Conservation (phyloP, 805 yeast species). For the Candida rishiriensis region DNA sequence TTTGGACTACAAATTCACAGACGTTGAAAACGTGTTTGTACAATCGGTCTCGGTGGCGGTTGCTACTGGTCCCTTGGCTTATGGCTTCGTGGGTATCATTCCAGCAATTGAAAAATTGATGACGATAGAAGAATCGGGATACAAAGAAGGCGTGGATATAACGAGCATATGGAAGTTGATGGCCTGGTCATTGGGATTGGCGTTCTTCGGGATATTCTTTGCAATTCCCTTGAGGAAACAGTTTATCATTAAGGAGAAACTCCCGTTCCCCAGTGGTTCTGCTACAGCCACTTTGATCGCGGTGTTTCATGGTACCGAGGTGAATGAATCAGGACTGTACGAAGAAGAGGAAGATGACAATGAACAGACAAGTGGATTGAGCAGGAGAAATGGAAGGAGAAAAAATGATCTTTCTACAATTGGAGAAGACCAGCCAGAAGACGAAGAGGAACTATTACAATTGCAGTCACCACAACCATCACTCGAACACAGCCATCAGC, state of each 20-base stretch:
- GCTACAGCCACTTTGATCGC: conserved; percentile 93
- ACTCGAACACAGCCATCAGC: not conserved
- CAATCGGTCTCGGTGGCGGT: conserved; percentile 95
- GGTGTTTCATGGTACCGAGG: conserved; percentile 71
- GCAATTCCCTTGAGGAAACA: conserved; percentile 86
- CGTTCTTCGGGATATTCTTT: conserved; percentile 92
- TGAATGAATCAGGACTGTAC: conserved; percentile 21
- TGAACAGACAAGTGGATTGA: not conserved
- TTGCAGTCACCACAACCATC: not conserved
- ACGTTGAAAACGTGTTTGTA: conserved; percentile 90
- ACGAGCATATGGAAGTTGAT: conserved; percentile 47
- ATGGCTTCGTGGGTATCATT: conserved; percentile 90
- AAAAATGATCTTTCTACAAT: no score
- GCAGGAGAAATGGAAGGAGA: not conserved
- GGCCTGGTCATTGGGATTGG: conserved; percentile 82
- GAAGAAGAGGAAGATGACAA: conserved; percentile 20
- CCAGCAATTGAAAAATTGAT: conserved; percentile 93
- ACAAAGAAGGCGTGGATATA: conserved; percentile 34
- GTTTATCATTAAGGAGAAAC: conserved; percentile 80
- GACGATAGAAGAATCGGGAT: conserved; percentile 73
- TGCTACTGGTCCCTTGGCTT: conserved; percentile 95
- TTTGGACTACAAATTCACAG: conserved; percentile 52
- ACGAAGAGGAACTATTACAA: not conserved
- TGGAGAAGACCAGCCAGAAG: not conserved
- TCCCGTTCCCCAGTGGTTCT: conserved; percentile 91